Conservation (phyloP, 257 asterid species). For the Solanum ossicruentum region DNA sequence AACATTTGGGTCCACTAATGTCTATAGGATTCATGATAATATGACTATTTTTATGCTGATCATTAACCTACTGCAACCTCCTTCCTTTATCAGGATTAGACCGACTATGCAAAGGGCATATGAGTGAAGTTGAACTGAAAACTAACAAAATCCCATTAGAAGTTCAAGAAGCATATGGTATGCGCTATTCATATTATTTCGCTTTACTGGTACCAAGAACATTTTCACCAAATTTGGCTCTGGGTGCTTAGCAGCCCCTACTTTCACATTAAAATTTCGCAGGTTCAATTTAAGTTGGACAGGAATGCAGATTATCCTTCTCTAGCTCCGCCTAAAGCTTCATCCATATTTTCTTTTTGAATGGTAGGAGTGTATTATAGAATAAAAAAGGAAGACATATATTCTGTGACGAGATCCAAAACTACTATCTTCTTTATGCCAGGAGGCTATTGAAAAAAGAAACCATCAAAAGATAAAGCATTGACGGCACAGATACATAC, state of each 20-base stretch:
- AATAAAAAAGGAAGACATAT: background rate
- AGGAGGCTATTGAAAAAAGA: background rate
- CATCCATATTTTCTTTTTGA: background rate
- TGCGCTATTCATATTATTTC: too few relatives aligned
- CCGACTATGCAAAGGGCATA: background rate
- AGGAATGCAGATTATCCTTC: background rate
- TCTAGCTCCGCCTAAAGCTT: background rate
- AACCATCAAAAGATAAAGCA: background rate
- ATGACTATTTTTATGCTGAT: background rate
- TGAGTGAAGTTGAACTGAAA: background rate
- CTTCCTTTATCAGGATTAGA: background rate
- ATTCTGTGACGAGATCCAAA: background rate
- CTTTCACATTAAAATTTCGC: background rate
- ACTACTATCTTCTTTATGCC: background rate
- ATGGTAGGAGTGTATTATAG: background rate
- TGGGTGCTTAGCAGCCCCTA: too few relatives aligned
- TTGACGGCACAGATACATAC: conserved; percentile 27
- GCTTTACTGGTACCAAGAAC: too few relatives aligned
- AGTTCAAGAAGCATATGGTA: background rate
- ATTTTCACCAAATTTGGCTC: too few relatives aligned
- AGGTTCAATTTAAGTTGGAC: background rate
- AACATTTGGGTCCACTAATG: background rate
- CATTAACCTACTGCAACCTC: background rate
- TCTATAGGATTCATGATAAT: background rate
- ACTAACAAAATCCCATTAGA: background rate